A percentile compares a stretch with the other conserved stretches of the same genome.
Evolutionary conservation across 2,329 filamentous ascomycete species (phyloP).

Genomic region (Fusarium multiceps): DNA sequence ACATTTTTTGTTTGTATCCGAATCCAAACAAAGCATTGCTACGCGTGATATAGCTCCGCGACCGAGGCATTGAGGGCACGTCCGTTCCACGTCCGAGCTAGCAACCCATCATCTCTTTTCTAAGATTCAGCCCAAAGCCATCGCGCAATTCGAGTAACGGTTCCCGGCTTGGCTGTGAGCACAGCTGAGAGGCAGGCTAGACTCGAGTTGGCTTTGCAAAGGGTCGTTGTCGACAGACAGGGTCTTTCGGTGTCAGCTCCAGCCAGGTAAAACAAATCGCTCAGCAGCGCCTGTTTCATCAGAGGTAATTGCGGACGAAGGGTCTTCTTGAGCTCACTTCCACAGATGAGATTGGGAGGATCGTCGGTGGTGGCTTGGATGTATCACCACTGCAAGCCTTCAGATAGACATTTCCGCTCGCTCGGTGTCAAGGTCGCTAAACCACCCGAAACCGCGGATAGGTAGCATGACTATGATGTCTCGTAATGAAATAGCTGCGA

Average conservation of each 20-base stretch:
- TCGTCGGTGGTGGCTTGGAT: neutral
- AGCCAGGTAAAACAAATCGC: conserved; percentile 1
- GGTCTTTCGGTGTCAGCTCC: conserved; percentile 15
- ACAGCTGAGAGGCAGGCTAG: conserved; percentile 5
- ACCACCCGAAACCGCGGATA: neutral
- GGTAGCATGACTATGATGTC: conserved; percentile 2
- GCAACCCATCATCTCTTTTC: conserved; percentile 1
- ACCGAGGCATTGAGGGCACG: neutral
- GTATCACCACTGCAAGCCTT: conserved; percentile 14
- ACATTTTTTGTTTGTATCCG: conserved; percentile 27
- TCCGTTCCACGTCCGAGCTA: conserved; percentile 6
- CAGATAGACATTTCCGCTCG: neutral
- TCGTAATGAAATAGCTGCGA: neutral
- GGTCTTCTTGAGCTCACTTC: conserved; percentile 8
- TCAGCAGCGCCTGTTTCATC: conserved; percentile 8
- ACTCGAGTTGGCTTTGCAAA: conserved; percentile 3
- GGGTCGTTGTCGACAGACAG: conserved; percentile 6
- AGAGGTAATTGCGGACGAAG: neutral
- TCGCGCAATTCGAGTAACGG: conserved; percentile 8
- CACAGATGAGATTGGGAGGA: neutral
- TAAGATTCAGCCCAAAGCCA: conserved; percentile 6
- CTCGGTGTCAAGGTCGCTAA: neutral
- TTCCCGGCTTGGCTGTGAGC: conserved; percentile 30
- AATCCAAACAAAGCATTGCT: conserved; percentile 28
- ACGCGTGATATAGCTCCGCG: conserved; percentile 15